Evolutionary conservation across 495 filamentous ascomycete genomes (phyloP).

Genomic region (Bombardia bombarda): DNA sequence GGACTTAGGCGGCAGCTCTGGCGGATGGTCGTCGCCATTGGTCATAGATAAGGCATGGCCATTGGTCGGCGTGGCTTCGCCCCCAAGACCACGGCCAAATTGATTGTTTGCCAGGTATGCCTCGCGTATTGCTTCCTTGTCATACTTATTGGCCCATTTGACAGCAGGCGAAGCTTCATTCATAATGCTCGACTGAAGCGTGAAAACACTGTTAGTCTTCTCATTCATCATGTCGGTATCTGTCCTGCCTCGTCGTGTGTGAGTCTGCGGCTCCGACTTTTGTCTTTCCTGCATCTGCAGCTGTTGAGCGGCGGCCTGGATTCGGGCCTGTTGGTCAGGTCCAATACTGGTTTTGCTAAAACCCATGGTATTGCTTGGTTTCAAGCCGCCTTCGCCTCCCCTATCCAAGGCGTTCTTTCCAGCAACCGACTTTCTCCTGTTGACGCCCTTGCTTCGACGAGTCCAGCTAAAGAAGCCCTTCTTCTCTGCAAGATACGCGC

Average conservation of each 20-base stretch:
- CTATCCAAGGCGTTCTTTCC: constrained; percentile 36
- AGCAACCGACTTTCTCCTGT: constrained; percentile 60
- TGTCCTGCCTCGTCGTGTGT: constrained; percentile 39
- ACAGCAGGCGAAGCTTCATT: constrained; percentile 86
- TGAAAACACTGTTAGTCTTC: constrained; percentile 89
- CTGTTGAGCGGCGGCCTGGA: constrained; percentile 79
- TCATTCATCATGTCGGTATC: constrained; percentile 49
- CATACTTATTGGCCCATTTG: constrained; percentile 90
- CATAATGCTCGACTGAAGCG: constrained; percentile 76
- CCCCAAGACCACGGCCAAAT: constrained; percentile 53
- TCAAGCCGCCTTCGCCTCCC: constrained; percentile 17
- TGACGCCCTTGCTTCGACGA: constrained; percentile 56
- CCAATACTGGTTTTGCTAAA: constrained; percentile 83
- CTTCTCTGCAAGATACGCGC: constrained; percentile 88
- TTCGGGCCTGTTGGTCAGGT: constrained; percentile 84
- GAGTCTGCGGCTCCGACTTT: constrained; percentile 37
- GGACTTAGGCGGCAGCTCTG: constrained; percentile 28
- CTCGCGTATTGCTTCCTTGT: constrained; percentile 73
- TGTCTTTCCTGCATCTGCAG: constrained; percentile 58
- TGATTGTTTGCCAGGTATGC: constrained; percentile 69
- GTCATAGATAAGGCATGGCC: constrained; percentile 13
- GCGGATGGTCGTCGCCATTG: constrained; percentile 22
- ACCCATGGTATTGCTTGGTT: constrained; percentile 37
- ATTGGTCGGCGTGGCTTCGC: constrained; percentile 22
- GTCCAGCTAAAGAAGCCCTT: constrained; percentile 84